Conservation (phyloP, 345 rosid genomes). For the Acer yangbiense region DNA sequence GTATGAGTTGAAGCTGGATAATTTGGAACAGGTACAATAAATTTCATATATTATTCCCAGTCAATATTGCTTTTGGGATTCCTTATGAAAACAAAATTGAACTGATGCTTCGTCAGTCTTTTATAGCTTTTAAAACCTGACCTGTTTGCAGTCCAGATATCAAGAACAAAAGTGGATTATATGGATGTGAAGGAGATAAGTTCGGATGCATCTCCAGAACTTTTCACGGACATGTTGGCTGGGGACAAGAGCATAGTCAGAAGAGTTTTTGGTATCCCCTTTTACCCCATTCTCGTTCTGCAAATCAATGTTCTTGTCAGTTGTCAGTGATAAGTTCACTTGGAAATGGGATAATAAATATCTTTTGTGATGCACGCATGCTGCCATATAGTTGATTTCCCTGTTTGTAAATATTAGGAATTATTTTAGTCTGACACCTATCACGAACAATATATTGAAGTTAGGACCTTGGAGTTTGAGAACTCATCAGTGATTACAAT, state of each 20-base stretch:
- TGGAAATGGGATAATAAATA: not conserved
- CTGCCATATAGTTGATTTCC: not conserved
- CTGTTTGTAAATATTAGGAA: not conserved
- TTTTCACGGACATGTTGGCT: conserved; percentile 68
- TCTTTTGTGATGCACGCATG: not conserved
- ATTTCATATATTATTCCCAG: conserved; percentile 9
- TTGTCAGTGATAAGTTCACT: not conserved
- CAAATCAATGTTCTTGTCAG: not conserved
- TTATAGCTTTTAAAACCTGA: conserved; percentile 60
- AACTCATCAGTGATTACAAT: not conserved
- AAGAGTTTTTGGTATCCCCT: conserved; percentile 78
- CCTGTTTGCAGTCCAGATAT: conserved; percentile 97
- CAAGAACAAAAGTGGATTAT: conserved; percentile 69
- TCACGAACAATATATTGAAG: not conserved
- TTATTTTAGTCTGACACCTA: not conserved
- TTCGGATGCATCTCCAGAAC: conserved; percentile 56
- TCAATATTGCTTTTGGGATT: not conserved
- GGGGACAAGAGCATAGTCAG: conserved; percentile 72
- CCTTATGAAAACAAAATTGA: not conserved
- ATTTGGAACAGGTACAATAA: conserved; percentile 58
- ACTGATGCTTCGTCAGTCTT: conserved; percentile 31
- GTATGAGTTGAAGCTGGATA: conserved; percentile 48
- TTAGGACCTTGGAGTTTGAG: not conserved
- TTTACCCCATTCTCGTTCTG: not conserved
- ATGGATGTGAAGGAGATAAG: conserved; percentile 76